These are phyloP conservation scores for Flaveria bidentis DNA, from an alignment of 129 eudicot species.

Conservation along the genomic window DNA sequence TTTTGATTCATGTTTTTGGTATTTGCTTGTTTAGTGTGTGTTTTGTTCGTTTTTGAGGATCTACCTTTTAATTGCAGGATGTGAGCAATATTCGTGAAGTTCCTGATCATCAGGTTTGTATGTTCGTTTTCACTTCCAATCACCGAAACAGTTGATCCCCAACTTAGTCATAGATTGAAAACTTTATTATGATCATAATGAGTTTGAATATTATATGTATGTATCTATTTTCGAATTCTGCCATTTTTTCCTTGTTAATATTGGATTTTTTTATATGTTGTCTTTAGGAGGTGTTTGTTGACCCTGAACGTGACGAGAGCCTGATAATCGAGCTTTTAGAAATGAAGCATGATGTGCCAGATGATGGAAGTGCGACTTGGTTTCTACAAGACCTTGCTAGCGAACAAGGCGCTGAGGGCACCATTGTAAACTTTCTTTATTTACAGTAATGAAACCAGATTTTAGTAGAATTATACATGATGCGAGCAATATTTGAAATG, in stretches of 20 bases:
- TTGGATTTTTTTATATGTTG: background rate
- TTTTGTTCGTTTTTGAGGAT: background rate
- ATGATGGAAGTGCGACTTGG: constrained; percentile 87
- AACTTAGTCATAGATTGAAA: background rate
- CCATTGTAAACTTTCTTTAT: constrained; percentile 38
- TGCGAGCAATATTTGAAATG: background rate
- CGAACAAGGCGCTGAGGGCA: constrained; percentile 88
- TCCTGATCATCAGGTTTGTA: constrained; percentile 90
- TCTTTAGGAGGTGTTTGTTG: constrained; percentile 85
- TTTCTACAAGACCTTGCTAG: constrained; percentile 89
- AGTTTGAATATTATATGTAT: too few relatives aligned
- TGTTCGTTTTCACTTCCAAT: background rate
- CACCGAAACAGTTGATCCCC: background rate
- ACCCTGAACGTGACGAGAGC: constrained; percentile 81
- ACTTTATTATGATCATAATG: too few relatives aligned
- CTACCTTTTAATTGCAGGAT: constrained; percentile 49
- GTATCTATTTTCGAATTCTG: too few relatives aligned
- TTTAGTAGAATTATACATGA: too few relatives aligned
- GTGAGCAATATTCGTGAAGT: constrained; percentile 77
- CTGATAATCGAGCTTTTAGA: constrained; percentile 80
- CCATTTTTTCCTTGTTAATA: too few relatives aligned
- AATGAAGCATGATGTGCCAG: constrained; percentile 68
- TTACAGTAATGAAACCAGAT: background rate
- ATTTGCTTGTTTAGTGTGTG: background rate
- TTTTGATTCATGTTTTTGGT: background rate